Percentiles rank a stretch among this genome's conserved stretches.
Evolutionary conservation across 441 rosid genomes (phyloP).

Genomic region (Eutrema salsugineum): DNA sequence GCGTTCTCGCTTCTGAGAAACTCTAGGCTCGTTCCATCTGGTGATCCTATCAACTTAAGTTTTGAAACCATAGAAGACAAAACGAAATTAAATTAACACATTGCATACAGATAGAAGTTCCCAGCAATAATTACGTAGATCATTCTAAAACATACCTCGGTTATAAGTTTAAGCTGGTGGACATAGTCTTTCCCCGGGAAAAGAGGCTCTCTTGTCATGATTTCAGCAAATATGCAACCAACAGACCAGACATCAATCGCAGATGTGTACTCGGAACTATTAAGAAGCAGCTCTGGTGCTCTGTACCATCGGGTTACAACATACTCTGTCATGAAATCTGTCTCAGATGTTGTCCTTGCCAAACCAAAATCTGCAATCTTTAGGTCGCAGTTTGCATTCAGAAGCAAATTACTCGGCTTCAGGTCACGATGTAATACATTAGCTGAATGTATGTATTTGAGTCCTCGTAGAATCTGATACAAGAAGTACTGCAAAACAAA

Average conservation of each 20-base stretch:
- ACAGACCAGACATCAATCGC: constrained; percentile 70
- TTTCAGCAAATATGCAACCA: constrained; percentile 77
- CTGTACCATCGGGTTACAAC: constrained; percentile 50
- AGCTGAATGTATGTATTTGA: constrained; percentile 70
- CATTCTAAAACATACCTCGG: constrained; percentile 43
- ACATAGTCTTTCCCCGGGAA: constrained; percentile 79
- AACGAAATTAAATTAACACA: constrained; percentile 2
- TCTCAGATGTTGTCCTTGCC: constrained; percentile 73
- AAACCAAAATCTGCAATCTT: constrained; percentile 72
- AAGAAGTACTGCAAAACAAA: constrained; percentile 50
- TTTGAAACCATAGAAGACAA: not conserved
- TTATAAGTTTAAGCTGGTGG: constrained; percentile 67
- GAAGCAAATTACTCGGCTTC: constrained; percentile 69
- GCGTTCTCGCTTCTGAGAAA: constrained; percentile 74
- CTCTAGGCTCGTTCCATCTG: constrained; percentile 63
- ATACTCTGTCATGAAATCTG: constrained; percentile 78
- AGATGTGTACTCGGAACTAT: constrained; percentile 41
- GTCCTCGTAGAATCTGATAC: constrained; percentile 71
- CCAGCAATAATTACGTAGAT: not conserved
- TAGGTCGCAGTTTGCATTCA: constrained; percentile 66
- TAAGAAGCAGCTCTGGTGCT: constrained; percentile 47
- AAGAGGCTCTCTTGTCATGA: constrained; percentile 57
- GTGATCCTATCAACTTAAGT: constrained; percentile 68
- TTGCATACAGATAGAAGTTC: not conserved
- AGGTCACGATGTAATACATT: constrained; percentile 72